These are phyloP conservation scores for Isabelozyma gotoi DNA, from an alignment of 805 yeast genomes.

Conservation along the genomic window DNA sequence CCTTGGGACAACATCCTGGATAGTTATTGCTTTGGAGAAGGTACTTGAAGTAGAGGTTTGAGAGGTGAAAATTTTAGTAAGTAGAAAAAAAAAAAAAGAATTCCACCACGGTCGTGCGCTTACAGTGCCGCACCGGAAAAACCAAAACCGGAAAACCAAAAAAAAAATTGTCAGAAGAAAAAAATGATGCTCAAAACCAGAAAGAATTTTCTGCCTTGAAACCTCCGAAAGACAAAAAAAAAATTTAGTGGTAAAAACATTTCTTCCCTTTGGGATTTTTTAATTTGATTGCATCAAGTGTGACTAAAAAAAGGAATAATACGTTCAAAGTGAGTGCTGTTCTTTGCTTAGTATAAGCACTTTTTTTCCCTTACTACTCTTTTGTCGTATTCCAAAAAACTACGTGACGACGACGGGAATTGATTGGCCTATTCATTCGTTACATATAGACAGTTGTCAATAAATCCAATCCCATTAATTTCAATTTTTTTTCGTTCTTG, in stretches of 20 bases:
- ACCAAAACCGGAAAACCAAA: not conserved
- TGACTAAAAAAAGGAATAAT: not conserved
- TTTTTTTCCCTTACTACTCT: not conserved
- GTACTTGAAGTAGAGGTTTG: not conserved
- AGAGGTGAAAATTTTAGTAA: not conserved
- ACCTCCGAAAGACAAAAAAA: not conserved
- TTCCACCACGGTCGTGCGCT: too few species aligned
- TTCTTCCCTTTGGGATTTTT: not conserved
- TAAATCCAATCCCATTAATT: too few species aligned
- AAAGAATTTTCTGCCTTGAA: too few species aligned
- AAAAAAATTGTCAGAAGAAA: not conserved
- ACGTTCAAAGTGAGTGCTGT: not conserved
- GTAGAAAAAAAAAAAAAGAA: too few species aligned
- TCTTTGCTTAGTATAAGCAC: not conserved
- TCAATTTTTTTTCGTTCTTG: constrained; percentile 1
- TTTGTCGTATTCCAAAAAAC: not conserved
- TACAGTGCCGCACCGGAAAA: not conserved
- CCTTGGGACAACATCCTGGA: constrained; percentile 1
- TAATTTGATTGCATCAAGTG: not conserved
- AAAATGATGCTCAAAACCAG: constrained; percentile 1
- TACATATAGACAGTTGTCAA: not conserved
- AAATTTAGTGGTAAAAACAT: not conserved
- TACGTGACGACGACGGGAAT: not conserved
- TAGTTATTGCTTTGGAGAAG: not conserved
- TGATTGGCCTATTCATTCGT: not conserved